Evolutionary conservation across 2,329 filamentous ascomycete species (phyloP).

Genomic region (Anthostomella pinea): DNA sequence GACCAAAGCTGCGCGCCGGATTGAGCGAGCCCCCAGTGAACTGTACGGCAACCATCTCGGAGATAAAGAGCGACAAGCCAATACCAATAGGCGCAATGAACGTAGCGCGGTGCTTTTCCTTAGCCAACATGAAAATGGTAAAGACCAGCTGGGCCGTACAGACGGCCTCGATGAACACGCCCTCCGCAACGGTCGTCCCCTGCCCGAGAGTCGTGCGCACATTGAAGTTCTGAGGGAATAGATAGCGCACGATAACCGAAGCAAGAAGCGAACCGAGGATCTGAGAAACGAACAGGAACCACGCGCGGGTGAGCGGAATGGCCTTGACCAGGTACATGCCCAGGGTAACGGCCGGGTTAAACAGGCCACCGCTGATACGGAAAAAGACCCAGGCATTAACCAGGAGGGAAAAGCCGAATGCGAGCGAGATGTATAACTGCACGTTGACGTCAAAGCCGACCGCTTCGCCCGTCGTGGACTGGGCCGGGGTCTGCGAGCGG

Average conservation of each 20-base stretch:
- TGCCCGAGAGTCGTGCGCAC: conserved; percentile 45
- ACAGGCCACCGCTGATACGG: conserved; percentile 31
- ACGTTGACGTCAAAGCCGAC: too few relatives aligned
- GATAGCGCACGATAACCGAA: conserved; percentile 33
- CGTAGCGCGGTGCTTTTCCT: conserved; percentile 61
- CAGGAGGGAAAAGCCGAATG: too few relatives aligned
- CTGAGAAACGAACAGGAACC: conserved; percentile 14
- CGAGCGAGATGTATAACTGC: too few relatives aligned
- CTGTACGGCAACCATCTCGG: conserved; percentile 38
- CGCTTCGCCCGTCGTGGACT: too few relatives aligned
- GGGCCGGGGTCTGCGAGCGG: too few relatives aligned
- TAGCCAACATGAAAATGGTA: conserved; percentile 57
- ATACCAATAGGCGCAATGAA: conserved; percentile 63
- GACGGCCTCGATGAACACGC: conserved; percentile 55
- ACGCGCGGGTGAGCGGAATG: conserved; percentile 7
- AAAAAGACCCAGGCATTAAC: conserved; percentile 34
- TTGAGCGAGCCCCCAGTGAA: conserved; percentile 39
- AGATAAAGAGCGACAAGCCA: conserved; percentile 58
- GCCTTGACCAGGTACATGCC: conserved; percentile 17
- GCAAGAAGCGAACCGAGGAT: conserved; percentile 22
- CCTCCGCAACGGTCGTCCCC: conserved; percentile 43
- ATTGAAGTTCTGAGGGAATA: conserved; percentile 47
- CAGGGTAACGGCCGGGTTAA: conserved; percentile 22
- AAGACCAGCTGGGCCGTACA: conserved; percentile 53
- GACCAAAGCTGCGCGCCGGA: conserved; percentile 38